Evolutionary conservation across 129 eudicot genomes (phyloP).

Genomic region (Calendula officinalis): DNA sequence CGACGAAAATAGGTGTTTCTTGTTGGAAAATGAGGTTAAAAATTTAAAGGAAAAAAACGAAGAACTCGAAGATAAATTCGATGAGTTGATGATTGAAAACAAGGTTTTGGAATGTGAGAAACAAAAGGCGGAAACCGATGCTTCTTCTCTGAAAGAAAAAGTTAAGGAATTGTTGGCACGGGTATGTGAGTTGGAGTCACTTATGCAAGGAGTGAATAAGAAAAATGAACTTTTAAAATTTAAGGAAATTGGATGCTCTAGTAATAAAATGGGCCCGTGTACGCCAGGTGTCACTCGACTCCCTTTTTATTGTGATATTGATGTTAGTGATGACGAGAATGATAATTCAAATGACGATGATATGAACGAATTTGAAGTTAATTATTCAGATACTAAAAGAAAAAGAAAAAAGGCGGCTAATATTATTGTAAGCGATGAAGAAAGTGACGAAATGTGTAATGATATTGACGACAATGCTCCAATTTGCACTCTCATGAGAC

Average conservation of each 20-base stretch:
- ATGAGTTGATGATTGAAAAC: slow-evolving; percentile 47
- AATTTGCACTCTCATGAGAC: slow-evolving; percentile 37
- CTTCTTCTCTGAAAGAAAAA: slow-evolving; percentile 41
- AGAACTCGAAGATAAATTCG: slow-evolving; percentile 39
- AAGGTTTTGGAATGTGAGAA: slow-evolving; percentile 63
- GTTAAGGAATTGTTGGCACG: slow-evolving; percentile 34
- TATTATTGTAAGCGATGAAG: slow-evolving; percentile 43
- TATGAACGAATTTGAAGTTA: slow-evolving; percentile 10
- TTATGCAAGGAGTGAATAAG: background rate
- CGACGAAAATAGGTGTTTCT: slow-evolving; percentile 31
- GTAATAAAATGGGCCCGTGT: slow-evolving; percentile 44
- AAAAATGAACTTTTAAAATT: slow-evolving; percentile 24
- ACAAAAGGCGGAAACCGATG: slow-evolving; percentile 43
- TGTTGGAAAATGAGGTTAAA: slow-evolving; percentile 40
- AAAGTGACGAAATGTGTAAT: slow-evolving; percentile 23
- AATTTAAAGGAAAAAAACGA: slow-evolving; percentile 38
- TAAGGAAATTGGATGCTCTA: slow-evolving; percentile 35
- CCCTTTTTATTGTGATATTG: slow-evolving; percentile 35
- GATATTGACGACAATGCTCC: slow-evolving; percentile 52
- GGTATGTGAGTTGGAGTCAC: slow-evolving; percentile 16
- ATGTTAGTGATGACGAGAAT: slow-evolving; percentile 34
- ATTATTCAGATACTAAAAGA: slow-evolving; percentile 27
- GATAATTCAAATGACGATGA: slow-evolving; percentile 23
- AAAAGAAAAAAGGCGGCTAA: slow-evolving; percentile 35
- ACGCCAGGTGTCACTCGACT: slow-evolving; percentile 47